phyloP scores from a whole-genome alignment of 2,329 filamentous ascomycete genomes.

The Ophiostoma triangulosporum region DNA sequence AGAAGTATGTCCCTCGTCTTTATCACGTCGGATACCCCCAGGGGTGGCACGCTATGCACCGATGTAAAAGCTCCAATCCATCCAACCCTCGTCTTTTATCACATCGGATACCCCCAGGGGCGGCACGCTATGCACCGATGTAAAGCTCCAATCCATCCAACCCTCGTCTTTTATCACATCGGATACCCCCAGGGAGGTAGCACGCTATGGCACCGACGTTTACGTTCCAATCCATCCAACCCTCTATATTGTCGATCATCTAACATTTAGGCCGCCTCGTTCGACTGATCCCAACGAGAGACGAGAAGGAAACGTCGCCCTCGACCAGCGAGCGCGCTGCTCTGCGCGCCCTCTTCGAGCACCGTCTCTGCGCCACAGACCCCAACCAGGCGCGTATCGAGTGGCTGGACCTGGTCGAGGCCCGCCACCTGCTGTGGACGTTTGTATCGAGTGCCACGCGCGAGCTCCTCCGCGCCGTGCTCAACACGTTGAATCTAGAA shows the following conservation, averaged over 20 bases:
- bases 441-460: conserved; percentile 57
- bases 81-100: too few species aligned
- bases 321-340: conserved; percentile 51
- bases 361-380: conserved; percentile 53
- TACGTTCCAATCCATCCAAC: too few species aligned
- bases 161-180: too few species aligned
- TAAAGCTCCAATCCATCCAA: too few species aligned
- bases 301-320: conserved; percentile 6
- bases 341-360: conserved; percentile 75
- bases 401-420: conserved; percentile 84
- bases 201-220: too few species aligned
- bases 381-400: conserved; percentile 52
- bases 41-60: too few species aligned
- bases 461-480: conserved; percentile 63
- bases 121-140: too few species aligned
- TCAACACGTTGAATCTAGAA: conserved; percentile 65
- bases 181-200: too few species aligned
- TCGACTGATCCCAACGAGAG: conserved; percentile 62
- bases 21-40: too few species aligned
- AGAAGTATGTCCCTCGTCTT: conserved; percentile 44
- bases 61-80: too few species aligned
- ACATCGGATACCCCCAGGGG: too few species aligned
- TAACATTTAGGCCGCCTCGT: conserved; percentile 59
- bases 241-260: not conserved
- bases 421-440: conserved; percentile 63